Base-by-base conservation (phyloP, 768 basidiomycete species). In the Xanthoconium stramineum region DNA sequence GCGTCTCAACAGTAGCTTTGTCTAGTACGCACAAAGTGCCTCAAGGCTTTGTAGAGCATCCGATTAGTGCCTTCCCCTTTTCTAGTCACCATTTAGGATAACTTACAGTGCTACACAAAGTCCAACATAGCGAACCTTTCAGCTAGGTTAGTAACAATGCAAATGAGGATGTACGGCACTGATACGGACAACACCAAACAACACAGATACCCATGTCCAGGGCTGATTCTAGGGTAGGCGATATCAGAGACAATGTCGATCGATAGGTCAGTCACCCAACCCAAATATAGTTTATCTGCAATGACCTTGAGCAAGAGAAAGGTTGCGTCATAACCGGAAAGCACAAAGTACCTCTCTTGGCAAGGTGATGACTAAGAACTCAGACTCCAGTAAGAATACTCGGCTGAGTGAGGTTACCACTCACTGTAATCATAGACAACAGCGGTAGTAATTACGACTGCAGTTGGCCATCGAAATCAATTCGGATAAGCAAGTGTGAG, bases 41-140 rank as follows among this genome's bases (percentile, higher is more conserved):
- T 32, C 11, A 15, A 20, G 30, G 6, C 52, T 46, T 50, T 8
- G 24, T 14, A 19, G 28, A 17, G 20, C 24, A 3, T 24, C 17
- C 8, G 15, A 8, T 45, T 28, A 37, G 42, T 37, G 17, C 48
- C 2, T 43, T 35, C 15, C 28, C 7, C 9, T 12, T 11, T 14
- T 11, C 43, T 11, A 5, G 33, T 8, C 3, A 9, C 13, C 10
- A 30, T 15, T n/a, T 6, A 5, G 2, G 29, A 30, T 8, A 29
- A 46, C 52, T 53, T 17, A 53, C 52, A 53, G 24, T 2, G 29
- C n/a, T 28, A 14, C n/a, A 36, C 8, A 7, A 14, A 36, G 5
- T 9, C 52, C 52, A n/a, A 45, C 15, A 46, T 52, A 52, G 29
- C 52, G 52, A 30, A 52, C 33, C 52, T 52, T 45, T 17, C 4